Evolutionary conservation across 2,329 filamentous ascomycete genomes (phyloP).

Genomic region (Blastomyces silverae): DNA sequence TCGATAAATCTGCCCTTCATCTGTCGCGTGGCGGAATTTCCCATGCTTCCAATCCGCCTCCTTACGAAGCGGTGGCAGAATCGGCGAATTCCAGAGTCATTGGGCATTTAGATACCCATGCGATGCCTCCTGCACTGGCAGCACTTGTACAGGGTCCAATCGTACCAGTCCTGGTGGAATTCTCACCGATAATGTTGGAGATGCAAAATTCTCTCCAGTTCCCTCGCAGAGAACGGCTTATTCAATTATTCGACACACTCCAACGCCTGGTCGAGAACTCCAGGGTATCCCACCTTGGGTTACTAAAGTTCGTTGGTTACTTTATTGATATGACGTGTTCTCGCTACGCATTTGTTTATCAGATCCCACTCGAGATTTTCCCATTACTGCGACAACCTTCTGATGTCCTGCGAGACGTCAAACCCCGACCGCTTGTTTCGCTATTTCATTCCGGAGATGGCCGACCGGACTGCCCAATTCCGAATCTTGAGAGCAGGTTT

Average conservation of each 20-base stretch:
- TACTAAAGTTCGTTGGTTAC: constrained; percentile 46
- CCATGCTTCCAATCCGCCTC: constrained; percentile 38
- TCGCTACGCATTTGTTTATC: constrained; percentile 56
- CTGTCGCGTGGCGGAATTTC: constrained; percentile 32
- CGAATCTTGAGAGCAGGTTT: constrained; percentile 57
- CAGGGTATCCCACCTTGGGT: constrained; percentile 37
- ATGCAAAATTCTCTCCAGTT: constrained; percentile 28
- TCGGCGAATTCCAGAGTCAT: constrained; percentile 39
- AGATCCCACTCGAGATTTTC: constrained; percentile 48
- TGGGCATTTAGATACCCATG: constrained; percentile 36
- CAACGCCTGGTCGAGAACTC: constrained; percentile 40
- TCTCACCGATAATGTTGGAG: constrained; percentile 37
- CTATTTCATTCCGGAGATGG: constrained; percentile 40
- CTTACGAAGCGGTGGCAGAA: constrained; percentile 39
- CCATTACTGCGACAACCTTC: constrained; percentile 38
- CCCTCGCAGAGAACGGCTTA: constrained; percentile 30
- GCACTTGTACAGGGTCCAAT: constrained; percentile 31
- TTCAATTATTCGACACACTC: constrained; percentile 35
- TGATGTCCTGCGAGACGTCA: constrained; percentile 33
- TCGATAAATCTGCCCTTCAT: constrained; percentile 37
- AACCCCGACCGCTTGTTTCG: constrained; percentile 39
- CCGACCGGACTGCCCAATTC: constrained; percentile 38
- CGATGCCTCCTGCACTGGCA: constrained; percentile 30
- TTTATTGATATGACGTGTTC: constrained; percentile 52
- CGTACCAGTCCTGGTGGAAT: constrained; percentile 39